Evolutionary conservation across 2,329 filamentous ascomycete genomes (phyloP), one percentile per base, ranked within the genome.

Genomic region (Tolypocladium sp.): DNA sequence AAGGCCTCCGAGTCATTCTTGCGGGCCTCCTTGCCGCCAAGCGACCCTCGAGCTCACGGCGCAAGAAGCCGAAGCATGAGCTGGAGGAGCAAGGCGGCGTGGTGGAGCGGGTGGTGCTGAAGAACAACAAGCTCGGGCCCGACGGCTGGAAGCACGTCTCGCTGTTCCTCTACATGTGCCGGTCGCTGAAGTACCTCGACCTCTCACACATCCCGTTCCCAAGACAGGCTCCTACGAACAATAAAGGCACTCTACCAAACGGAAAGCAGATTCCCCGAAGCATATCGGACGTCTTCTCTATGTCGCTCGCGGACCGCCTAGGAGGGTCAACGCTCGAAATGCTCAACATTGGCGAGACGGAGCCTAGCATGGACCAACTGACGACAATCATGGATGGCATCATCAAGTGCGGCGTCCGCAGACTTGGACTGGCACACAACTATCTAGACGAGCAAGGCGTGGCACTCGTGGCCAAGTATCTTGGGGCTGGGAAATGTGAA

Each of bases 61-160:
- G 78, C 60, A 77, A 78, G 58, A 83, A 76, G 66, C 76, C 74
- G 25, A 67, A 70, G 9, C 73, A 76, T 27, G 75, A 76, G 10
- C 60, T 71, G 1, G 73, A 76, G 15, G 75, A 79, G 2, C 80
- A 83, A 57, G 83, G 84, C 55, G 92, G 92, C 20, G 85, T 95
- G 1, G 84, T 97, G 5, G 92, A 97, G 75, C 89, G 91, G 62
- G 76, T 99, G 8, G 89, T 91, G 2, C 75, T 99, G 49, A 96
- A 95, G 74, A 91, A 95, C 74, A 97, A 97, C 70, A 93, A 92
- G 67, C 87, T 97, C 61, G 89, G 91, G 0, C 79, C 81, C 0
- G 89, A 95, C 63, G 94, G 93, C 20, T 99, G 94, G 94, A 92
- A 88, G 67, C 86, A 97, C 69, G 86, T 97, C 59, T 89, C 88